phyloP scores from a whole-genome alignment of 2,329 filamentous ascomycete genomes.

The Chaetomiaceae sp. region DNA sequence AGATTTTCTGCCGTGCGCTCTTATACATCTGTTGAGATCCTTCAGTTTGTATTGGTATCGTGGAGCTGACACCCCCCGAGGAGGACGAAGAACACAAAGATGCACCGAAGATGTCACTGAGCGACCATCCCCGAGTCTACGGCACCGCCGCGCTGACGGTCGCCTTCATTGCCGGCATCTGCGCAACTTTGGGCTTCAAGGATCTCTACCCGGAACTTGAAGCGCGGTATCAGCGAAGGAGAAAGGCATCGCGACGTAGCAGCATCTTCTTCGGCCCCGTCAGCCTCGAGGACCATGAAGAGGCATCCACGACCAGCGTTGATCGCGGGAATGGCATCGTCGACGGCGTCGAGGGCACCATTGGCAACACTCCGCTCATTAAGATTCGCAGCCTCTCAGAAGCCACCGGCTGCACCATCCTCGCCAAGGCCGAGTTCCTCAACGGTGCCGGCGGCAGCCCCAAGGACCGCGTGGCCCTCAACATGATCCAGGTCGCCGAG shows the following conservation, averaged over 20 bases:
- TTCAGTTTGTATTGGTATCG: background rate
- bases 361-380: slow-evolving; percentile 88
- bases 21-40: background rate
- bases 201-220: slow-evolving; percentile 73
- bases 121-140: slow-evolving; percentile 56
- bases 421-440: slow-evolving; percentile 93
- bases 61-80: too few species aligned
- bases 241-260: slow-evolving; percentile 33
- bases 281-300: slow-evolving; percentile 51
- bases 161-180: slow-evolving; percentile 71
- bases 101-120: slow-evolving; percentile 47
- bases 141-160: slow-evolving; percentile 59
- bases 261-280: slow-evolving; percentile 47
- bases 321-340: slow-evolving; percentile 42
- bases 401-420: slow-evolving; percentile 79
- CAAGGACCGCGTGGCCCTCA: slow-evolving; percentile 90
- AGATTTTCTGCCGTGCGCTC: background rate
- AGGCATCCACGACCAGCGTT: slow-evolving; percentile 19
- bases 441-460: slow-evolving; percentile 92
- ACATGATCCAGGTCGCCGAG: slow-evolving; percentile 82
- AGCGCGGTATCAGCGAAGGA: slow-evolving; percentile 48
- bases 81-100: slow-evolving; percentile 8
- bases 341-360: slow-evolving; percentile 82
- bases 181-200: slow-evolving; percentile 71
- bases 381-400: slow-evolving; percentile 78